Conservation (phyloP, 306 rosid species). For the Begonia masoniana region DNA sequence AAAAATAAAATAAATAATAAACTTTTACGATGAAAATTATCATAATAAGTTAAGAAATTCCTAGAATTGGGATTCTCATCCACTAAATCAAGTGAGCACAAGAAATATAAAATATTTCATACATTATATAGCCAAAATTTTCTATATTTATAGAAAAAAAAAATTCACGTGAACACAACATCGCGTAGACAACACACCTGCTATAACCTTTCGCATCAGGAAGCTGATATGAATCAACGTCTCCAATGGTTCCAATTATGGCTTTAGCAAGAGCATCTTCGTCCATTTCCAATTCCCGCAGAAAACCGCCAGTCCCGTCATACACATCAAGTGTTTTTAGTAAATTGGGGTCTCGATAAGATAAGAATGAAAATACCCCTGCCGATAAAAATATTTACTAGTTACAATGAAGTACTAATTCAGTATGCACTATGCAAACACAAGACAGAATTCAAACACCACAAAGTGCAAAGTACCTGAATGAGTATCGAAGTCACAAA, state of each 20-base stretch:
- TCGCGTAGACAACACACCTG: slow-evolving; percentile 42
- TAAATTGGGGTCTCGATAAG: slow-evolving; percentile 95
- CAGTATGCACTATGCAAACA: too few relatives aligned
- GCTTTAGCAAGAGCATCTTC: slow-evolving; percentile 70
- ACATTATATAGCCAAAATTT: too few relatives aligned
- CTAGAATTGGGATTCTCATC: too few relatives aligned
- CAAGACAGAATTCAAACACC: too few relatives aligned
- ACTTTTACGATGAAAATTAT: too few relatives aligned
- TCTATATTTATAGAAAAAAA: neutral
- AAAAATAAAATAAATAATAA: neutral
- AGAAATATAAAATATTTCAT: neutral
- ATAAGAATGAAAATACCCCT: slow-evolving; percentile 93
- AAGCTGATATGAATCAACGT: slow-evolving; percentile 90
- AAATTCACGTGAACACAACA: neutral
- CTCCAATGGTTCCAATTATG: slow-evolving; percentile 96
- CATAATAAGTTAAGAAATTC: too few relatives aligned
- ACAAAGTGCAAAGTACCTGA: slow-evolving; percentile 34
- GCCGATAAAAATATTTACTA: slow-evolving; percentile 4
- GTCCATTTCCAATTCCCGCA: slow-evolving; percentile 64
- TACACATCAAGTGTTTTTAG: slow-evolving; percentile 86
- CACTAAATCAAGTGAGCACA: neutral
- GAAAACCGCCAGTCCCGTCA: slow-evolving; percentile 81
- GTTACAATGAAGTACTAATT: too few relatives aligned
- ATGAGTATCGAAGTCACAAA: slow-evolving; percentile 92
- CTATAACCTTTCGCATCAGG: slow-evolving; percentile 99